Evolutionary conservation across 306 rosid species (phyloP).

Genomic region (Spatholobus suberectus): DNA sequence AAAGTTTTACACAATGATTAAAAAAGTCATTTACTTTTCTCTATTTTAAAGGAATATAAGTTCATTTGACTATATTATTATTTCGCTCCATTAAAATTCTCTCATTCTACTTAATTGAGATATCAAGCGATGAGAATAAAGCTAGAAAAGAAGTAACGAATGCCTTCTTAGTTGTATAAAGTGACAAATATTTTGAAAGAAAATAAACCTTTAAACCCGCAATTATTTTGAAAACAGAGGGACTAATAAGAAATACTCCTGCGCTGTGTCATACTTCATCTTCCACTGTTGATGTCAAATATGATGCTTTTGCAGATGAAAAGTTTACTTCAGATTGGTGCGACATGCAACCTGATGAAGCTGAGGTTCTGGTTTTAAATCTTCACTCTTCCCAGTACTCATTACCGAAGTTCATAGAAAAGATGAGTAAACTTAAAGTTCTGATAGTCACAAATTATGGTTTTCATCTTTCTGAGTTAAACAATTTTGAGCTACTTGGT

Average conservation of each 20-base stretch:
- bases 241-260: background rate
- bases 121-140: background rate
- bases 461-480: slow-evolving; percentile 48
- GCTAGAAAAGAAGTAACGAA: background rate
- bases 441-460: slow-evolving; percentile 60
- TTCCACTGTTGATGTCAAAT: background rate
- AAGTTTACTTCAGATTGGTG: slow-evolving; percentile 54
- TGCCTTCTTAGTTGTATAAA: background rate
- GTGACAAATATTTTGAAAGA: slow-evolving; percentile 1
- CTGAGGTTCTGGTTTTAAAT: slow-evolving; percentile 69
- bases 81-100: no score
- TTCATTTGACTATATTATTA: no score
- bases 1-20: no score
- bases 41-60: no score
- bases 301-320: slow-evolving; percentile 59
- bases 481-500: slow-evolving; percentile 47
- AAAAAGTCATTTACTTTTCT: no score
- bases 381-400: slow-evolving; percentile 47
- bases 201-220: background rate
- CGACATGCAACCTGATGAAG: slow-evolving; percentile 53
- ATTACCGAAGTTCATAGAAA: slow-evolving; percentile 53
- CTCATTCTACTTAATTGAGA: background rate
- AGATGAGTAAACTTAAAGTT: slow-evolving; percentile 62
- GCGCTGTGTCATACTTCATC: background rate
- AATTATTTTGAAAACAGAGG: background rate